Evolutionary conservation across 192 early-diverging fungal species (phyloP), one percentile per base, ranked within the genome.

Genomic region (Endogone sp.): DNA sequence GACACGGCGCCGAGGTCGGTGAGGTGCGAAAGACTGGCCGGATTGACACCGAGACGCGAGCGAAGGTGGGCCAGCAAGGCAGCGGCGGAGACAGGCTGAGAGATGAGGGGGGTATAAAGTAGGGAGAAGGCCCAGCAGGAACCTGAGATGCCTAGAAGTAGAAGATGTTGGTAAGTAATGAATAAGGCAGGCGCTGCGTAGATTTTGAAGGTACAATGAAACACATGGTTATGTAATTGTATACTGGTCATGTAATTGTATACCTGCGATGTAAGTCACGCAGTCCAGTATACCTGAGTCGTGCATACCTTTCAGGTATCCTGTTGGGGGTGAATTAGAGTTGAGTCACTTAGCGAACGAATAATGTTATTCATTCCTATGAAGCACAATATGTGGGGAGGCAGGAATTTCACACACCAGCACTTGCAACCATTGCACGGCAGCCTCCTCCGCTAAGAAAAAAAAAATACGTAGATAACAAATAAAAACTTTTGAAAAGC

Each of bases 341-440:
- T n/a, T n/a, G n/a, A n/a, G n/a, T n/a, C n/a, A n/a, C n/a, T n/a
- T n/a, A n/a, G n/a, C n/a, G n/a, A n/a, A n/a, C n/a, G n/a, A n/a
- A n/a, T n/a, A n/a, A n/a, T n/a, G n/a, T n/a, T n/a, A n/a, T n/a
- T n/a, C n/a, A n/a, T n/a, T n/a, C n/a, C n/a, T n/a, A n/a, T n/a
- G n/a, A n/a, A n/a, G n/a, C n/a, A n/a, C n/a, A n/a, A n/a, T n/a
- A n/a, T n/a, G n/a, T n/a, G n/a, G n/a, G n/a, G n/a, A n/a, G n/a
- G n/a, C n/a, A n/a, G n/a, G n/a, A n/a, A n/a, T n/a, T n/a, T 20
- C 9, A 26, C 59, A 26, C 20, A 60, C 59, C 59, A 23, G 27
- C 68, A 21, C 84, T 87, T 10, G 88, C 85, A 32, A 93, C 71
- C 93, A 95, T 95, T 6, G 93, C 92, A 4, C 92, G 86, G 73